Evolutionary conservation across 2,329 filamentous ascomycete species (phyloP), one percentile per base, ranked within the genome.

Genomic region (Hyphodiscus sp.): DNA sequence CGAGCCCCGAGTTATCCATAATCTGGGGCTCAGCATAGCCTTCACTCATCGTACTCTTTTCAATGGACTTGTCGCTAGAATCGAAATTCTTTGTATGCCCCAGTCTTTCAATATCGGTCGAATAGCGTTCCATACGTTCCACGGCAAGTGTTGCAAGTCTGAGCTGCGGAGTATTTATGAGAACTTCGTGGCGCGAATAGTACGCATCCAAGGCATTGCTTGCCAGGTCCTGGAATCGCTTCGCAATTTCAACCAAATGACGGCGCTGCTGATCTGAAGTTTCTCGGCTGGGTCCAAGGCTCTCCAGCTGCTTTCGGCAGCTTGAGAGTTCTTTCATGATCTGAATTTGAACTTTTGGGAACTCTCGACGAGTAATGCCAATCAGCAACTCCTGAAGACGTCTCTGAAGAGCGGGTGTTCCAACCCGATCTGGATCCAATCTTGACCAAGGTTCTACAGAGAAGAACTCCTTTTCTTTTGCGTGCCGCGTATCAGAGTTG

Each of bases 31-130:
- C 53, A 8, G 18, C 29, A 47, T 15, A 8, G 20, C 9, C 43
- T 16, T 51, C 44, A 48, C 33, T 44, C 44, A 38, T 20, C 20
- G 49, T 49, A 49, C 19, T 42, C 23, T 18, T 38, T 8, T 3
- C 4, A 0, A 70, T 76, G 18, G 16, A 29, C 6, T 16, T 4
- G 20, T 50, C 9, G 18, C 44, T 4, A 16, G 38, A 45, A 23
- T 49, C 51, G 29, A 53, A 53, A 26, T 49, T n/a, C 45, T 41
- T 45, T 49, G 54, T 55, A 20, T 57, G 55, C 2, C 55, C 57
- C n/a, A 47, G 20, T 30, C 19, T 50, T n/a, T 51, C 43, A 11
- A 59, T 47, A 48, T 51, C 49, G 45, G 38, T 48, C 44, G 43
- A 48, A 18, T 51, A 51, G 53, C 50, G 50, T 38, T 48, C 49